phyloP scores from a whole-genome alignment of 2,329 filamentous ascomycete genomes.

The Calonectria montana region DNA sequence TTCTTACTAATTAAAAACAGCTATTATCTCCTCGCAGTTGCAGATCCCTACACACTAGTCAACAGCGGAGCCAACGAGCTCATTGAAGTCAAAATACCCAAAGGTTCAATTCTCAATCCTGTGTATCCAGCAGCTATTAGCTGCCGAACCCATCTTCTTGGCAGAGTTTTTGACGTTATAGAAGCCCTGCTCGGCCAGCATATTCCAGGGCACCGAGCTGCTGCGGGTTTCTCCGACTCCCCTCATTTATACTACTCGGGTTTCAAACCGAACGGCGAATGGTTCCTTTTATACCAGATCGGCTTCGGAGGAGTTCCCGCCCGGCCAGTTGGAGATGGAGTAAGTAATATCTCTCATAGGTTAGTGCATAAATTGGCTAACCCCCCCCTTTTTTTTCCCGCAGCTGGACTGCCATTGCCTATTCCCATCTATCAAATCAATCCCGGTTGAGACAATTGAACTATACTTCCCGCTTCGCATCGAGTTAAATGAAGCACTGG shows the following conservation, averaged over 20 bases:
- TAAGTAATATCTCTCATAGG: neutral
- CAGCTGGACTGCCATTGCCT: neutral
- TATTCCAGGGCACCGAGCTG: neutral
- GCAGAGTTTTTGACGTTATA: neutral
- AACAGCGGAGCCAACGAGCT: neutral
- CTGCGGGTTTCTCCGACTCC: neutral
- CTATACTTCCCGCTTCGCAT: neutral
- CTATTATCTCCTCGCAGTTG: neutral
- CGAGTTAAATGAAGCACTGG: neutral
- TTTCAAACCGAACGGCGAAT: neutral
- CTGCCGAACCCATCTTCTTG: neutral
- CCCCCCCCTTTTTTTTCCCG: neutral
- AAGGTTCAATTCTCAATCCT: neutral
- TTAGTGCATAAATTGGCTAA: neutral
- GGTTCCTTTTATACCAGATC: neutral
- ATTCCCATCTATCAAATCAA: neutral
- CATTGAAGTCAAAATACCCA: neutral
- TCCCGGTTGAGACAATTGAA: neutral
- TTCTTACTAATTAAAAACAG: neutral
- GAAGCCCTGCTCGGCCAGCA: neutral
- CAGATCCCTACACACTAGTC: neutral
- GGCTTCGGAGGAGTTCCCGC: neutral
- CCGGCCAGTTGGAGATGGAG: neutral
- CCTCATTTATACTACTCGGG: neutral
- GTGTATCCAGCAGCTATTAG: neutral